Evolutionary conservation across 2,329 filamentous ascomycete genomes (phyloP), one percentile per base, ranked within the genome.

Genomic region (Apiospora aurea): DNA sequence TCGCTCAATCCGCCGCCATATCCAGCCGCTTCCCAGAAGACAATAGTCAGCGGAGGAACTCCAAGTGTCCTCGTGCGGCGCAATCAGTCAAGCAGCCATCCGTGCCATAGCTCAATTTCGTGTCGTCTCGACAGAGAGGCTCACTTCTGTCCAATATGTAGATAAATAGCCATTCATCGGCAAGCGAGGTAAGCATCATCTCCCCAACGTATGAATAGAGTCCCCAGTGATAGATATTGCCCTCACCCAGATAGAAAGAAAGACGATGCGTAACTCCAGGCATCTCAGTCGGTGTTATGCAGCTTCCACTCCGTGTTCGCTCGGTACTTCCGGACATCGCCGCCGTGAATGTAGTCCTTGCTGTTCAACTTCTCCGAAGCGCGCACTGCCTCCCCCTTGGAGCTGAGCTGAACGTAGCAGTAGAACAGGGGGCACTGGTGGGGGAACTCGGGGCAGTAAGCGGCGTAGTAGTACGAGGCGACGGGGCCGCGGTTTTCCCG

Each of bases 381-480:
- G 14, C 21, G 21, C 14, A 18, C 14, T 11, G 68, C 47, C 13
- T 69, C 29, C 18, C 26, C 38, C 46, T 57, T 69, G 18, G 68
- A 41, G 5, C 10, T n/a, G 34, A 69, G n/a, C 34, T 53, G 68
- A 16, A 69, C 47, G 26, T 69, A 69, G 29, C 68, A 57, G 38
- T 69, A 69, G 29, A 43, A 26, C 34, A 38, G n/a, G 29, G 46
- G 49, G 13, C 68, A 69, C 7, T 16, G 7, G 14, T 69, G 47
- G 3, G 24, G 2, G 6, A 4, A 10, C 4, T 57, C 34, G 21
- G 34, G 46, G 14, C 2, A 8, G 26, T 4, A 7, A 16, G 51
- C 1, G 26, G 4, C 4, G 26, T 29, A 6, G 26, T 26, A 24
- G n/a, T 3, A 26, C 10, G 49, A 53, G 29, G 4, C 2, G 16